Conservation (phyloP, 306 rosid species). For the Vigna mungo region DNA sequence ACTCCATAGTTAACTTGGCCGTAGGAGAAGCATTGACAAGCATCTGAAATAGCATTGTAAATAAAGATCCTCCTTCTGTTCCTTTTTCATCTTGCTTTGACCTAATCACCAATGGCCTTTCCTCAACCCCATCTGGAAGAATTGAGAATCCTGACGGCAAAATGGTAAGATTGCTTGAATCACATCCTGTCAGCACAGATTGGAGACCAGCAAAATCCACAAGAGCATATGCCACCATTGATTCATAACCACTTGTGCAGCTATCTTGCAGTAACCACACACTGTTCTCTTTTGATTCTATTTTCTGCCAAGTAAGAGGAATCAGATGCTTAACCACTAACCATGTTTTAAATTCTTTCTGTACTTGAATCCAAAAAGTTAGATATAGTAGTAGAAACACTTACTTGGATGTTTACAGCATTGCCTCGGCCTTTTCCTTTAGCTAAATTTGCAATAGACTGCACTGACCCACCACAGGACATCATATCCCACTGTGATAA, state of each 20-base stretch:
- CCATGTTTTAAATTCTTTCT: no score
- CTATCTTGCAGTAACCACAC: constrained; percentile 92
- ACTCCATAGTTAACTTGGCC: constrained; percentile 80
- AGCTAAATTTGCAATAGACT: constrained; percentile 78
- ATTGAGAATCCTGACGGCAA: constrained; percentile 92
- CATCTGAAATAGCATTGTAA: constrained; percentile 82
- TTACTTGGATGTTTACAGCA: constrained; percentile 85
- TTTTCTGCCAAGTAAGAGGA: constrained; percentile 54
- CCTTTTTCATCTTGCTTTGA: constrained; percentile 70
- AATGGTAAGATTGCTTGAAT: constrained; percentile 78
- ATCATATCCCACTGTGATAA: constrained; percentile 83
- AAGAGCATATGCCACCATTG: constrained; percentile 84
- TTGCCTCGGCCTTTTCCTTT: constrained; percentile 97
- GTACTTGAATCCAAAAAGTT: neutral
- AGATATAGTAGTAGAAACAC: neutral
- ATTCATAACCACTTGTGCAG: constrained; percentile 84
- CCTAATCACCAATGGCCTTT: constrained; percentile 79
- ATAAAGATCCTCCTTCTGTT: constrained; percentile 81
- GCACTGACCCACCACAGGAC: constrained; percentile 70
- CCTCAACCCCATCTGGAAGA: constrained; percentile 81
- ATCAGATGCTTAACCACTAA: neutral
- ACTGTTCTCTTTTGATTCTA: constrained; percentile 72
- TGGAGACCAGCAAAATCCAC: constrained; percentile 79
- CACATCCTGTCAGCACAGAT: constrained; percentile 90
- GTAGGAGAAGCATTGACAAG: constrained; percentile 77